phyloP scores from a whole-genome alignment of 2,329 filamentous ascomycete genomes.

The Magnaporthiopsis incrustans region DNA sequence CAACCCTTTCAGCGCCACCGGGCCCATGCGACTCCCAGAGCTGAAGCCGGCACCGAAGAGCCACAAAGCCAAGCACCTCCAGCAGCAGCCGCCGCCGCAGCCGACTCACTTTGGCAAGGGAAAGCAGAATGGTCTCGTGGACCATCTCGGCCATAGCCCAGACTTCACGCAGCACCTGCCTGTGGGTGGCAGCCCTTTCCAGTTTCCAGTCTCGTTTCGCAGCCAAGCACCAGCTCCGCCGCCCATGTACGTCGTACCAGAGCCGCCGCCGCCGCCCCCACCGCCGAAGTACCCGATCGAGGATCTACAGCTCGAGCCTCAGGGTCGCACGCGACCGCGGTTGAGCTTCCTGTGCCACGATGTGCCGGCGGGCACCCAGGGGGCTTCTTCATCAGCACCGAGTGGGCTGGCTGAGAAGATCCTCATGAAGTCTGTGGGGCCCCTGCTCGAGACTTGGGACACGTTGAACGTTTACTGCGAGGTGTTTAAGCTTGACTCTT shows the following conservation, averaged over 20 bases:
- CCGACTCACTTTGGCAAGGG: constrained; percentile 27
- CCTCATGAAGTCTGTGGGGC: constrained; percentile 76
- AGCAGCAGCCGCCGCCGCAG: constrained; percentile 35
- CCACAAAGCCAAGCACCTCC: constrained; percentile 45
- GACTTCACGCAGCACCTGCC: constrained; percentile 17
- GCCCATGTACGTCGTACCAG: constrained; percentile 30
- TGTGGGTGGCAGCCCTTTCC: constrained; percentile 37
- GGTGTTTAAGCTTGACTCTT: constrained; percentile 88
- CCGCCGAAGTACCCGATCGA: constrained; percentile 93
- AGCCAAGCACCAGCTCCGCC: constrained; percentile 27
- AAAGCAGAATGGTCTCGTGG: constrained; percentile 27
- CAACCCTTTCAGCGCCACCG: constrained; percentile 28
- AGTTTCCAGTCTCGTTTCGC: constrained; percentile 35
- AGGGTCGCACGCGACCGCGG: constrained; percentile 59
- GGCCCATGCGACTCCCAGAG: constrained; percentile 56
- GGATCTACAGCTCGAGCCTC: constrained; percentile 73
- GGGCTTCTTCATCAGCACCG: constrained; percentile 25
- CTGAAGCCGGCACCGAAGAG: constrained; percentile 67
- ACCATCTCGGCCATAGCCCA: constrained; percentile 11
- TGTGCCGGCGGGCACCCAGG: constrained; percentile 41
- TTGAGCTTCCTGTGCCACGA: constrained; percentile 71
- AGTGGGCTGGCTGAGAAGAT: constrained; percentile 47
- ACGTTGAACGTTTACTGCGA: constrained; percentile 98
- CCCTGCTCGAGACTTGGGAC: constrained; percentile 86
- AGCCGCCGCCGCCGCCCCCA: constrained; percentile 59